Percentiles rank a stretch among this genome's conserved stretches.
Evolutionary conservation across 1,139 yeast species (phyloP).

Genomic region (Eremothecium sinecaudum): DNA sequence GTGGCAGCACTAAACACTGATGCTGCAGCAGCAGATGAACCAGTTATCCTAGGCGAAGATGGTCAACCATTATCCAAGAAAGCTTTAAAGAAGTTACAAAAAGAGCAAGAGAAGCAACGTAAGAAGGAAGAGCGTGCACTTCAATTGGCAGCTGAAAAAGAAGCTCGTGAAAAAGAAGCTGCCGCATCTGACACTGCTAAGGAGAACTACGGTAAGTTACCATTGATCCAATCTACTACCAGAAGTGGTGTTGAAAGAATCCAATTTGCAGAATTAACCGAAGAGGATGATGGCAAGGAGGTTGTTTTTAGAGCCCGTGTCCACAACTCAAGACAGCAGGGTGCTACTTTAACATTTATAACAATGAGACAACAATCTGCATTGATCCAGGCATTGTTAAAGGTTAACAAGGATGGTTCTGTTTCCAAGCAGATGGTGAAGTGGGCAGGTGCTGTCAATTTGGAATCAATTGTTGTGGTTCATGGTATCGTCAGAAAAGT

Average conservation of each 20-base stretch:
- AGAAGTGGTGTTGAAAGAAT: constrained; percentile 57
- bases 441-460: constrained; percentile 80
- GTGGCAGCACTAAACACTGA: constrained; percentile 7
- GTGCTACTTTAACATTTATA: constrained; percentile 87
- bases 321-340: constrained; percentile 88
- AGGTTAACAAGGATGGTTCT: constrained; percentile 44
- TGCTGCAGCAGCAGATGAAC: constrained; percentile 11
- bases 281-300: constrained; percentile 63
- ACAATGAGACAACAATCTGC: constrained; percentile 84
- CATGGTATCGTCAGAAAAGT: constrained; percentile 79
- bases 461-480: constrained; percentile 87
- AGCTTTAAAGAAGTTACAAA: constrained; percentile 88
- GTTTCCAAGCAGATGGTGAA: constrained; percentile 94
- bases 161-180: constrained; percentile 46
- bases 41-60: constrained; percentile 53
- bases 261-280: constrained; percentile 44
- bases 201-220: constrained; percentile 81
- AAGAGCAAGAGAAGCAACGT: constrained; percentile 84
- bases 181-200: constrained; percentile 78
- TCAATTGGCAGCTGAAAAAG: constrained; percentile 74
- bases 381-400: constrained; percentile 74
- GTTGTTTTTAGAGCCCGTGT: constrained; percentile 88
- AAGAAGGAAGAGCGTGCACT: constrained; percentile 92
- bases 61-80: constrained; percentile 94
- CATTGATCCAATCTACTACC: constrained; percentile 65